A percentile compares a stretch with the other conserved stretches of the same genome.
Conservation (phyloP, 768 basidiomycete species). For the Mycena floridula region DNA sequence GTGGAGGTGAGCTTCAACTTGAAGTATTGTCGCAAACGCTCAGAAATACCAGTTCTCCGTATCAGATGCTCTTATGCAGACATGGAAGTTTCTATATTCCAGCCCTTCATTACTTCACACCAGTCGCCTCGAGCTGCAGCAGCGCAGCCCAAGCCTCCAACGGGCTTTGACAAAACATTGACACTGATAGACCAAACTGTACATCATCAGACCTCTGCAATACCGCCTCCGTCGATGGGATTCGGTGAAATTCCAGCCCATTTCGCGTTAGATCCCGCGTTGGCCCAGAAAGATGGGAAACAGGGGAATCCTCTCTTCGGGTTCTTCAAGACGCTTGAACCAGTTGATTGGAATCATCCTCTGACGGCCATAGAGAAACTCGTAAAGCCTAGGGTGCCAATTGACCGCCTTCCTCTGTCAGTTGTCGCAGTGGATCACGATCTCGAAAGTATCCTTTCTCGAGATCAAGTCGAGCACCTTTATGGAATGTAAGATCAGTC, state of each 20-base stretch:
- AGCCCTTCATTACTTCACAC: neutral
- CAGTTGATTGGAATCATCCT: neutral
- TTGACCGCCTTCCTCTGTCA: constrained; percentile 11
- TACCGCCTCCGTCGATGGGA: neutral
- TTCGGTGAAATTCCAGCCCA: neutral
- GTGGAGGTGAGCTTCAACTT: too few relatives aligned
- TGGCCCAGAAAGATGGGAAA: too few relatives aligned
- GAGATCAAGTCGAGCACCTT: constrained; percentile 24
- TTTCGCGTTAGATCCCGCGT: neutral
- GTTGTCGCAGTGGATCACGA: constrained; percentile 13
- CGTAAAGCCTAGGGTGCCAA: constrained; percentile 12
- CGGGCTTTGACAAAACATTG: neutral
- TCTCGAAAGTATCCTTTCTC: constrained; percentile 22
- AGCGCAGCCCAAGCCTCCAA: neutral
- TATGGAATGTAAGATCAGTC: constrained; percentile 21
- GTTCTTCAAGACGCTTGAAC: neutral
- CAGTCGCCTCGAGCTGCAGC: neutral
- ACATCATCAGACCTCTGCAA: neutral
- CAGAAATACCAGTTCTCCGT: constrained; percentile 30
- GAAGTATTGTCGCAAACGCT: too few relatives aligned
- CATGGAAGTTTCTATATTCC: constrained; percentile 8
- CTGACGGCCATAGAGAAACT: constrained; percentile 11
- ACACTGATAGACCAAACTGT: neutral
- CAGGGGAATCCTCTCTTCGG: too few relatives aligned
- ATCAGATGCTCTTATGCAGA: constrained; percentile 34